These are phyloP conservation scores for Ceratocystis colombiana DNA, from an alignment of 2,329 filamentous ascomycete genomes.

Conservation along the genomic window DNA sequence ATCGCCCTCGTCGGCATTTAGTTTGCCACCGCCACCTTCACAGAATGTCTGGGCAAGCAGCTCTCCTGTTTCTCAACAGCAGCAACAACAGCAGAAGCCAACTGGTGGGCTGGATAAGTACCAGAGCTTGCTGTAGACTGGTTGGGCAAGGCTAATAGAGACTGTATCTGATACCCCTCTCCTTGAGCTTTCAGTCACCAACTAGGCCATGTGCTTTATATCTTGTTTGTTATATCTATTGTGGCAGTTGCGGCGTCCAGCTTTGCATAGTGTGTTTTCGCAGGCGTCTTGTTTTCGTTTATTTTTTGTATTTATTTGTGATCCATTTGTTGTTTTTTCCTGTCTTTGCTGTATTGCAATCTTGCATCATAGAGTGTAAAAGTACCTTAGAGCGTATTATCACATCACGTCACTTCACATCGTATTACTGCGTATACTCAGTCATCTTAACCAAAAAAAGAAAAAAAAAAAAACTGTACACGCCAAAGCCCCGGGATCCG, in stretches of 20 bases:
- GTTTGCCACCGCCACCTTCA: slow-evolving; percentile 39
- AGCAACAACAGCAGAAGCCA: slow-evolving; percentile 30
- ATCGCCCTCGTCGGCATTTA: slow-evolving; percentile 36
- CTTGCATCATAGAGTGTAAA: slow-evolving; percentile 6
- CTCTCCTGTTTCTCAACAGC: slow-evolving; percentile 30
- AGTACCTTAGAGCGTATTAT: slow-evolving; percentile 14
- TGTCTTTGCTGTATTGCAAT: background rate
- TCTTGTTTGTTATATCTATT: background rate
- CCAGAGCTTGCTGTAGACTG: slow-evolving; percentile 49
- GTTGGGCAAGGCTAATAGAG: background rate
- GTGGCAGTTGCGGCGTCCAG: background rate
- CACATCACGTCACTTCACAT: slow-evolving; percentile 2
- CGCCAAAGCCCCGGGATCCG: background rate
- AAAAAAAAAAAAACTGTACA: background rate
- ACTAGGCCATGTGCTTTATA: background rate
- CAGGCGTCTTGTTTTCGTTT: slow-evolving; percentile 3
- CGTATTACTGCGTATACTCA: too few species aligned
- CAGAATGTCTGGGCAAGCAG: slow-evolving; percentile 25
- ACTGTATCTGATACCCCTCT: background rate
- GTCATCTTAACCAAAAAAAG: background rate
- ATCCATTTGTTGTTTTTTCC: background rate
- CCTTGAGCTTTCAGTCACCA: too few species aligned
- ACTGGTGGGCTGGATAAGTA: slow-evolving; percentile 56
- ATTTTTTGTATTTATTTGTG: background rate
- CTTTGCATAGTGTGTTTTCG: background rate